Conservation (phyloP, 345 rosid species). For the Cardamine resedifolia region DNA sequence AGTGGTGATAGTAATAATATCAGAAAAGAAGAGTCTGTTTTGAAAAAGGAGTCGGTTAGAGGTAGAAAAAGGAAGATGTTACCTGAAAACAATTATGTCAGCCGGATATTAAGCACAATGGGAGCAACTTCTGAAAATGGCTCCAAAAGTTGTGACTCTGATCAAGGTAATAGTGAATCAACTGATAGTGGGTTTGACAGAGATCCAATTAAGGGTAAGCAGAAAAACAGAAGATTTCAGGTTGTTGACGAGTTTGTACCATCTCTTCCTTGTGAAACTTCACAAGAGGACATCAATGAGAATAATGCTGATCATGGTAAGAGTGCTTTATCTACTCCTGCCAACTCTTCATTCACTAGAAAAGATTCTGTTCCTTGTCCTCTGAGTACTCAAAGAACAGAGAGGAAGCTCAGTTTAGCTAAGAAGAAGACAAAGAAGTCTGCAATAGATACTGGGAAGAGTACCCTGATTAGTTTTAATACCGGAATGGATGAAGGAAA, state of each 20-base stretch:
- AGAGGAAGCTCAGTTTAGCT: conserved; percentile 41
- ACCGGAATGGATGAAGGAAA: conserved; percentile 40
- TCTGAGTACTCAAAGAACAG: conserved; percentile 41
- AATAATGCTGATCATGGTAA: conserved; percentile 38
- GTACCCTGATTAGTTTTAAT: conserved; percentile 38
- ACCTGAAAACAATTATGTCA: conserved; percentile 39
- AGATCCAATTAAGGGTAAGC: conserved; percentile 45
- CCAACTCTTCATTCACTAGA: conserved; percentile 31
- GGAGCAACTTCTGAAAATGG: conserved; percentile 24
- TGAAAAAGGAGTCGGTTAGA: conserved; percentile 38
- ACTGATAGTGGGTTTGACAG: conserved; percentile 43
- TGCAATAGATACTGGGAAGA: conserved; percentile 38
- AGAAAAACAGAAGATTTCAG: conserved; percentile 48
- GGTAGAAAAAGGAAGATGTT: conserved; percentile 58
- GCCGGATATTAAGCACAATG: conserved; percentile 12
- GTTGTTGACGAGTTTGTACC: conserved; percentile 43
- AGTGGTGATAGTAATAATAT: conserved; percentile 11
- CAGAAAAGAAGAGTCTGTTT: conserved; percentile 41
- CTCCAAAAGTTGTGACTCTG: conserved; percentile 40
- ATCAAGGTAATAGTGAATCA: conserved; percentile 38
- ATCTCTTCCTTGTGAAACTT: conserved; percentile 37
- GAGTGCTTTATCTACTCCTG: conserved; percentile 27
- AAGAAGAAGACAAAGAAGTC: conserved; percentile 56
- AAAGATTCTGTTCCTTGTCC: conserved; percentile 42
- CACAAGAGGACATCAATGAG: conserved; percentile 38